Percentiles rank a stretch among this genome's conserved stretches.
phyloP scores from a whole-genome alignment of 2,329 filamentous ascomycete genomes.

The Talaromyces pinophilus region DNA sequence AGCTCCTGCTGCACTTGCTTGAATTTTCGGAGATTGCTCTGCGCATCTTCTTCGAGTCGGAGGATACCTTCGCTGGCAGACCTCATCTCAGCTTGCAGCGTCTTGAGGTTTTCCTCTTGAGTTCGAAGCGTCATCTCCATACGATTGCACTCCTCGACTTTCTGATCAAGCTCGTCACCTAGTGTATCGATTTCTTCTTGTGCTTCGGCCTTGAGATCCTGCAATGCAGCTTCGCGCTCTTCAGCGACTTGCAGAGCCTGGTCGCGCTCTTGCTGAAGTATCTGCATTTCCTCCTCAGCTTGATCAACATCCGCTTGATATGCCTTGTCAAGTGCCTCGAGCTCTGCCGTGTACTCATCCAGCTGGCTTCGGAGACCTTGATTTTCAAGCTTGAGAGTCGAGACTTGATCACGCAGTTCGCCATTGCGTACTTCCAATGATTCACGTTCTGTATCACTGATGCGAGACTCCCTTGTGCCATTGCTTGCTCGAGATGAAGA shows the following conservation, averaged over 20 bases:
- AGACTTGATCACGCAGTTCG: slow-evolving; percentile 81
- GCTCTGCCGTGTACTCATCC: slow-evolving; percentile 75
- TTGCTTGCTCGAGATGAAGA: slow-evolving; percentile 74
- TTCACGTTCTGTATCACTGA: slow-evolving; percentile 77
- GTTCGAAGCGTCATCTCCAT: slow-evolving; percentile 72
- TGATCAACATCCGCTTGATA: slow-evolving; percentile 81
- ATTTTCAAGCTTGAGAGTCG: slow-evolving; percentile 81
- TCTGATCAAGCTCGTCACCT: slow-evolving; percentile 68
- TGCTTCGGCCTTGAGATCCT: slow-evolving; percentile 58
- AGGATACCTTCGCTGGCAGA: slow-evolving; percentile 84
- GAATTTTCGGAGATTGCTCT: slow-evolving; percentile 74
- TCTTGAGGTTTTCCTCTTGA: slow-evolving; percentile 81
- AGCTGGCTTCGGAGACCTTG: slow-evolving; percentile 84
- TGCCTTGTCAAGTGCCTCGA: slow-evolving; percentile 70
- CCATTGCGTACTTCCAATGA: slow-evolving; percentile 82
- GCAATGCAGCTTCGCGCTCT: slow-evolving; percentile 56
- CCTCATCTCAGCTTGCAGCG: slow-evolving; percentile 92
- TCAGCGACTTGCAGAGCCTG: slow-evolving; percentile 76
- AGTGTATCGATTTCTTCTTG: slow-evolving; percentile 60
- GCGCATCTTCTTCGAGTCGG: slow-evolving; percentile 84
- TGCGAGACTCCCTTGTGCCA: slow-evolving; percentile 63
- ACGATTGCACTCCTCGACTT: slow-evolving; percentile 68
- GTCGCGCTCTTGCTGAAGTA: slow-evolving; percentile 79
- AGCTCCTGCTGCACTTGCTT: slow-evolving; percentile 81
- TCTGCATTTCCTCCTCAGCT: slow-evolving; percentile 75